Base-by-base conservation (phyloP, 352 stramenopile species). In the Phytophthora nicotianae region DNA sequence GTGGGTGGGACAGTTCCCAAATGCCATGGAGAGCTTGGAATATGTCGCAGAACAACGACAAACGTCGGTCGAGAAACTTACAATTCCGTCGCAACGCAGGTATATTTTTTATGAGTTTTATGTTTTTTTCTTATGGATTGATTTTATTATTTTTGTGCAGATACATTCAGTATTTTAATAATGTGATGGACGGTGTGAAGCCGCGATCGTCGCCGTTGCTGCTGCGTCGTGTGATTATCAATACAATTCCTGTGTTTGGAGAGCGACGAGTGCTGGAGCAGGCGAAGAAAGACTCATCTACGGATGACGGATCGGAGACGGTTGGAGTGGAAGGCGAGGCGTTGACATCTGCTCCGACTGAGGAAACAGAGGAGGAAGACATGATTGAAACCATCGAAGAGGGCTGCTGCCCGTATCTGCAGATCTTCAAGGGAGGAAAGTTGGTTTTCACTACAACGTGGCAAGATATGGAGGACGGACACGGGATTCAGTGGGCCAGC, bases 131-230 rank as follows among this genome's bases (percentile, higher is more conserved):
- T 62, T 6, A 46, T 43, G 21, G 7, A 38, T 17, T 48, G 27
- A 41, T 51, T n/a, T 66, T 55, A 7, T 20, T 51, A 13, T 41
- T 51, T 48, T 55, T 45, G 16, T 59, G 23, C 46, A 90, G 84
- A 66, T 99, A 99, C 74, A 93, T 98, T 17, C 89, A 96, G 49
- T 99, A 99, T 72, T 99, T 99, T 72, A 94, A 93, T 52, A 98
- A 98, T 58, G 96, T 99, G 50, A 90, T 99, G 77, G 96, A 99
- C 45, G 96, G 96, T 17, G 89, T 99, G 10, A 91, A 97, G 66
- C 97, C 97, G 4, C 84, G 77, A 5, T 96, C 95, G 40, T 97
- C 96, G n/a, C 95, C 97, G 11, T 64, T 99, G 37, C 60, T 98
- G 47, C 79, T 99, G 26, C 94, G 96, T 33, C 86, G 96, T 14